Percentiles rank a stretch among this genome's conserved stretches.
These are phyloP conservation scores for Nitzschia sp. DNA, from an alignment of 108 stramenopile species.

Conservation along the genomic window DNA sequence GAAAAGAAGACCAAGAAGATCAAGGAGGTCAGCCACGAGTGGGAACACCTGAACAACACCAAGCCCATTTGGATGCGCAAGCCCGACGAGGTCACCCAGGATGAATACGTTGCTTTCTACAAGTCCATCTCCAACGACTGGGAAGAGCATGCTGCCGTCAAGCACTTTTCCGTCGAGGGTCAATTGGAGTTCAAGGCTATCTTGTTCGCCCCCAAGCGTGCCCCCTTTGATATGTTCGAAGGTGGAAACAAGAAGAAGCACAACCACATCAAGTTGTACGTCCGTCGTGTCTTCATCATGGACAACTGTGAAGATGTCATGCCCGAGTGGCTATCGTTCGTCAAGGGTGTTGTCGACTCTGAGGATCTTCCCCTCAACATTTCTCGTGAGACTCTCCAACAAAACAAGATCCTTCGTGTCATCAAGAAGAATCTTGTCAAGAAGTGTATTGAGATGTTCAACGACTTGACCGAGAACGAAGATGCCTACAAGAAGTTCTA, in stretches of 20 bases:
- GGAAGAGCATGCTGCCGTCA: slow-evolving; percentile 99
- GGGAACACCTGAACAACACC: slow-evolving; percentile 99
- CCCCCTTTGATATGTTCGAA: slow-evolving; percentile 99
- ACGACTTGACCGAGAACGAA: slow-evolving; percentile 97
- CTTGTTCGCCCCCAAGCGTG: slow-evolving; percentile 99
- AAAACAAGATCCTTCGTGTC: slow-evolving; percentile 99
- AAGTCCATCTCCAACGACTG: slow-evolving; percentile 99
- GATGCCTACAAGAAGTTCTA: slow-evolving; percentile 99
- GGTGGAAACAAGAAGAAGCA: slow-evolving; percentile 98
- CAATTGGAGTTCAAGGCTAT: slow-evolving; percentile 99
- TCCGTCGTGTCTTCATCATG: slow-evolving; percentile 99
- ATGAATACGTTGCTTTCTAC: slow-evolving; percentile 99
- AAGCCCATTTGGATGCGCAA: slow-evolving; percentile 99
- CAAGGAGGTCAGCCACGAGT: slow-evolving; percentile 99
- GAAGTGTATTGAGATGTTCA: slow-evolving; percentile 99
- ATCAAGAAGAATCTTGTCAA: slow-evolving; percentile 99
- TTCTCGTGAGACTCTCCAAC: slow-evolving; percentile 99
- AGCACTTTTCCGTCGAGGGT: slow-evolving; percentile 99
- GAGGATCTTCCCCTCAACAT: slow-evolving; percentile 99
- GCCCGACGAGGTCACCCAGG: slow-evolving; percentile 98
- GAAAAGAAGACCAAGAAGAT: slow-evolving; percentile 99
- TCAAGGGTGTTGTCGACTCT: slow-evolving; percentile 99
- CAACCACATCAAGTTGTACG: slow-evolving; percentile 99
- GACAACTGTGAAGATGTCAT: slow-evolving; percentile 99
- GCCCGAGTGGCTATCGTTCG: slow-evolving; percentile 99